Evolutionary conservation across 2,329 filamentous ascomycete species (phyloP).

Genomic region (Verticillium nonalfalfae): DNA sequence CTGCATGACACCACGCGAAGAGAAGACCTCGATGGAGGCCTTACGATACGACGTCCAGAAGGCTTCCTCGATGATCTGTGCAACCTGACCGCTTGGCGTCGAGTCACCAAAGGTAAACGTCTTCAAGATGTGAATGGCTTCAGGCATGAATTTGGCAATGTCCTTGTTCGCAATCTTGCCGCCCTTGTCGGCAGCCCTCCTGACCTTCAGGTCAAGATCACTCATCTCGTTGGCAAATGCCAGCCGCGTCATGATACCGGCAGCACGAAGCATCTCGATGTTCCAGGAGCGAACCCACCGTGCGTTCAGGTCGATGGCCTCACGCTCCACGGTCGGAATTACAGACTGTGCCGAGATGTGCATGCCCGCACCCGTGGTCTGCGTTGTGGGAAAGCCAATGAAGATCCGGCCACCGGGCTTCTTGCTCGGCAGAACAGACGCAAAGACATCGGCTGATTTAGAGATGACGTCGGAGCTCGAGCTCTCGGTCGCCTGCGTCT

Average conservation of each 20-base stretch:
- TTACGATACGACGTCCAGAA: slow-evolving; percentile 91
- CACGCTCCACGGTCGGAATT: slow-evolving; percentile 94
- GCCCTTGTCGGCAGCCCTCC: slow-evolving; percentile 34
- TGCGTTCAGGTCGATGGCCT: slow-evolving; percentile 94
- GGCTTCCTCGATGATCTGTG: slow-evolving; percentile 83
- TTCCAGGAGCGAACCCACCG: slow-evolving; percentile 96
- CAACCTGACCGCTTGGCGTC: slow-evolving; percentile 78
- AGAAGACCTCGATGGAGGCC: slow-evolving; percentile 80
- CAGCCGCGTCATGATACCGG: slow-evolving; percentile 83
- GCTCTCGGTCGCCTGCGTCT: slow-evolving; percentile 59
- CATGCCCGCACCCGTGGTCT: slow-evolving; percentile 89
- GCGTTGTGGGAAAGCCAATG: slow-evolving; percentile 95
- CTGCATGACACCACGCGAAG: slow-evolving; percentile 79
- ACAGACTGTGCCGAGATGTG: slow-evolving; percentile 95
- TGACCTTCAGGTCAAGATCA: slow-evolving; percentile 59
- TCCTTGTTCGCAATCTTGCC: slow-evolving; percentile 55
- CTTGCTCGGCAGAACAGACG: slow-evolving; percentile 82
- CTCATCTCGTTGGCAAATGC: slow-evolving; percentile 85
- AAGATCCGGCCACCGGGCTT: slow-evolving; percentile 81
- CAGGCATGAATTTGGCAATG: slow-evolving; percentile 63
- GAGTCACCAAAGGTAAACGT: slow-evolving; percentile 88
- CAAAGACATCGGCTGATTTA: slow-evolving; percentile 72
- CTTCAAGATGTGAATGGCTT: slow-evolving; percentile 75
- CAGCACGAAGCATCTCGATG: slow-evolving; percentile 81
- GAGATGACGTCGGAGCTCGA: slow-evolving; percentile 40